A percentile compares a stretch with the other conserved stretches of the same genome.
Conservation (phyloP, 345 rosid species). For the Crucihimalaya himalaica region DNA sequence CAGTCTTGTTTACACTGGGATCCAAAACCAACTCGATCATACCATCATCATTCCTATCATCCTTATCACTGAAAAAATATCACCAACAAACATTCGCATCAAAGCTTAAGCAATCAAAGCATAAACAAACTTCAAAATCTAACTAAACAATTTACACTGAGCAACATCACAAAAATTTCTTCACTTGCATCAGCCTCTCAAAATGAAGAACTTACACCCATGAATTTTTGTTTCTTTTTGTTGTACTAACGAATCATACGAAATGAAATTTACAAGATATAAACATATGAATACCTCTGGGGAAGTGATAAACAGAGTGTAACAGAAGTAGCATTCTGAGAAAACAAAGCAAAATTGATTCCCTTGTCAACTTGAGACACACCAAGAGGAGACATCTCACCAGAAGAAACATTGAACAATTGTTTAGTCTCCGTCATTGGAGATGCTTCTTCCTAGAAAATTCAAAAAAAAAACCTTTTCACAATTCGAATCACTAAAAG, state of each 20-base stretch:
- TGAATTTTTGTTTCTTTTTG: background rate
- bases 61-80: conserved; percentile 43
- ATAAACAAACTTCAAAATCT: conserved; percentile 6
- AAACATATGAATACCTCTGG: conserved; percentile 47
- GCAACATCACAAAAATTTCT: no score
- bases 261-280: background rate
- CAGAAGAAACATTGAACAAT: conserved; percentile 56
- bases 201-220: no score
- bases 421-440: conserved; percentile 43
- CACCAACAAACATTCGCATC: conserved; percentile 12
- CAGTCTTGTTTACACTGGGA: conserved; percentile 72
- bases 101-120: background rate
- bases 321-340: conserved; percentile 80
- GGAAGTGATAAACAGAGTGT: conserved; percentile 79
- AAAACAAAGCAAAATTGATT: conserved; percentile 82
- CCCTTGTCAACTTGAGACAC: conserved; percentile 75
- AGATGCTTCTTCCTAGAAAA: conserved; percentile 58
- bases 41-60: conserved; percentile 42
- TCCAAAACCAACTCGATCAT: conserved; percentile 74
- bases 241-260: background rate
- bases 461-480: no score
- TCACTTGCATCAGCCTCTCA: no score
- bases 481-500: background rate
- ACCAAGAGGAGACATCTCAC: conserved; percentile 81
- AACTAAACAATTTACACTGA: background rate